Evolutionary conservation across 169 alveolate species (phyloP).

Genomic region (Plasmodium inui): DNA sequence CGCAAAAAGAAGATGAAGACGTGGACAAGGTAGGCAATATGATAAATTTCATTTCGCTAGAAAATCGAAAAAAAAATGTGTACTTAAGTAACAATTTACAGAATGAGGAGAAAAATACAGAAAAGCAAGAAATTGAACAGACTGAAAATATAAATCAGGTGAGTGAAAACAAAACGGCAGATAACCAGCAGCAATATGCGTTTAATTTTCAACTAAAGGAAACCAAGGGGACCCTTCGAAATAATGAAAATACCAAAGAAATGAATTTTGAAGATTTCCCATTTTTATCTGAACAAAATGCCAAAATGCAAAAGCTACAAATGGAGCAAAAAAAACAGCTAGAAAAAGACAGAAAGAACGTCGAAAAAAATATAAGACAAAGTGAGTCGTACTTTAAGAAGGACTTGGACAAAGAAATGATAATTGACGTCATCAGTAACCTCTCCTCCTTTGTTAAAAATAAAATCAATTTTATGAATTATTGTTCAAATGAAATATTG

Average conservation of each 20-base stretch:
- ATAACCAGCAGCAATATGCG: background rate
- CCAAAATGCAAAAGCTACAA: slow-evolving; percentile 6
- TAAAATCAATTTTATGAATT: slow-evolving; percentile 76
- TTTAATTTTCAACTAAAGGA: slow-evolving; percentile 63
- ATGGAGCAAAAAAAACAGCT: slow-evolving; percentile 39
- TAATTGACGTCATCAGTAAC: slow-evolving; percentile 65
- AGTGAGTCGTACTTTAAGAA: slow-evolving; percentile 57
- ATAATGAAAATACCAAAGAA: slow-evolving; percentile 45
- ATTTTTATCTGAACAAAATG: slow-evolving; percentile 15
- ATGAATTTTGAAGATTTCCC: slow-evolving; percentile 57
- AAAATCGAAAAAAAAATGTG: slow-evolving; percentile 68
- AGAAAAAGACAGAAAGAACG: slow-evolving; percentile 54
- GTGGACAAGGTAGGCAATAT: slow-evolving; percentile 50
- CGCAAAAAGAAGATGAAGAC: slow-evolving; percentile 23
- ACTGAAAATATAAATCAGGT: background rate
- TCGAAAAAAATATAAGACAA: slow-evolving; percentile 64
- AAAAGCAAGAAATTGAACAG: background rate
- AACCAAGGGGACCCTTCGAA: slow-evolving; percentile 73
- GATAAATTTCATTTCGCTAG: slow-evolving; percentile 59
- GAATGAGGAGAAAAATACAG: slow-evolving; percentile 20
- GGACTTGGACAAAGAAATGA: slow-evolving; percentile 69
- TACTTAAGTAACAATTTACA: slow-evolving; percentile 28
- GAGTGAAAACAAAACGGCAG: background rate
- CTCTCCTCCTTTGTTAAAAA: slow-evolving; percentile 75
- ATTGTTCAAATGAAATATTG: slow-evolving; percentile 74